A percentile compares a stretch with the other conserved stretches of the same genome.
phyloP scores from a whole-genome alignment of 2,329 filamentous ascomycete genomes.

The Aureobasidium sp. region DNA sequence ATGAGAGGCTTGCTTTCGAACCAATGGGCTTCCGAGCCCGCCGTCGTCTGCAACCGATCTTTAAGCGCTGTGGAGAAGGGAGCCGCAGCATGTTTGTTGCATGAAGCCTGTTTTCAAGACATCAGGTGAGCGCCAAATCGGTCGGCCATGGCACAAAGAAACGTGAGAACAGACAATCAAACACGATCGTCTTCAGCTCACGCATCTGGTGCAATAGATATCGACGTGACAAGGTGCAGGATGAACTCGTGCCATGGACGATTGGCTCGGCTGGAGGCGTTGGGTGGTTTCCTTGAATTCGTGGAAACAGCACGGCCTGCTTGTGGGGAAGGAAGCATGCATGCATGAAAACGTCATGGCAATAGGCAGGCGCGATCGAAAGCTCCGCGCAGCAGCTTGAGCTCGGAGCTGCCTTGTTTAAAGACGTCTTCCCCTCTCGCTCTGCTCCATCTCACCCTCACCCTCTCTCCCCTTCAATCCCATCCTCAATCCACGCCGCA shows the following conservation, averaged over 20 bases:
- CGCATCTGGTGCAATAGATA: neutral
- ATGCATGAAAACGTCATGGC: constrained; percentile 9
- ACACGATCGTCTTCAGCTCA: neutral
- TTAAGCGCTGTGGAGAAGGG: constrained; percentile 12
- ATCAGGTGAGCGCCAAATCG: constrained; percentile 4
- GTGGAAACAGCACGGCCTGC: constrained; percentile 5
- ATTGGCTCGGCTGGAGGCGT: constrained; percentile 1
- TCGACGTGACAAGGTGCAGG: neutral
- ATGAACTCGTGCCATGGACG: neutral
- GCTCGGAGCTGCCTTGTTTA: constrained; percentile 14
- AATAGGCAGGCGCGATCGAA: constrained; percentile 8
- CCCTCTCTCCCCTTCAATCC: neutral
- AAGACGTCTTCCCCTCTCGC: constrained; percentile 5
- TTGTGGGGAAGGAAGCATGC: constrained; percentile 11
- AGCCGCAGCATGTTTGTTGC: constrained; percentile 5
- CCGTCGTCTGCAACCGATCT: neutral
- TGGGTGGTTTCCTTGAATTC: neutral
- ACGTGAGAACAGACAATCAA: neutral
- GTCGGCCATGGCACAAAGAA: neutral
- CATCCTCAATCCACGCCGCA: constrained; percentile 20
- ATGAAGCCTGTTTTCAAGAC: constrained; percentile 9
- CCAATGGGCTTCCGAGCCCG: neutral
- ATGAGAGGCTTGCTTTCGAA: constrained; percentile 1
- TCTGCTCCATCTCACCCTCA: neutral
- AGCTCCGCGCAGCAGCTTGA: constrained; percentile 11